Evolutionary conservation across 441 rosid species (phyloP).

Genomic region (Geranium incanum): DNA sequence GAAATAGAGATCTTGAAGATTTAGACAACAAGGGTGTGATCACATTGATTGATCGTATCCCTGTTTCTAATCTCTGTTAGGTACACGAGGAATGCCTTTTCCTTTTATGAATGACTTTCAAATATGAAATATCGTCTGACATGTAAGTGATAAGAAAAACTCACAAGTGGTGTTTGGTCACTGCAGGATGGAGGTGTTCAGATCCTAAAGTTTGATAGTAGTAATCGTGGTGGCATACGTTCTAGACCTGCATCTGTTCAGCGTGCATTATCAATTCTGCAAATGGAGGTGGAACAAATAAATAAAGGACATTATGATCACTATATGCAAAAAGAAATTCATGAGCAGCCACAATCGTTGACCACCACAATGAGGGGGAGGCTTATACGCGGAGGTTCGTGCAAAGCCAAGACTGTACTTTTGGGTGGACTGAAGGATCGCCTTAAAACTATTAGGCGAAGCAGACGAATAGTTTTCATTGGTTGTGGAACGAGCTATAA

Average conservation of each 20-base stretch:
- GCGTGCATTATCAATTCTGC: conserved; percentile 83
- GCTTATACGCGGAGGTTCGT: conserved; percentile 79
- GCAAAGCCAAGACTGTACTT: conserved; percentile 73
- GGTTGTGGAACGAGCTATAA: conserved; percentile 98
- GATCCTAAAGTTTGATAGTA: conserved; percentile 66
- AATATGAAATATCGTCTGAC: neutral
- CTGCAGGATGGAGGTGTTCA: conserved; percentile 80
- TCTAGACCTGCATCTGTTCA: conserved; percentile 81
- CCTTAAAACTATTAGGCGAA: conserved; percentile 77
- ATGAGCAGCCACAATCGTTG: conserved; percentile 91
- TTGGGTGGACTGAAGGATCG: conserved; percentile 94
- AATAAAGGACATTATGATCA: conserved; percentile 80
- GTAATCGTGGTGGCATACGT: conserved; percentile 36
- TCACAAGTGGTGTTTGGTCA: conserved; percentile 14
- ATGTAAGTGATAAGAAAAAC: neutral
- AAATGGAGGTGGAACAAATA: conserved; percentile 97
- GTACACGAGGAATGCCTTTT: neutral
- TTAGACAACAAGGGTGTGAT: too few species aligned
- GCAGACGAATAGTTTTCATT: conserved; percentile 74
- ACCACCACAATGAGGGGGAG: conserved; percentile 94
- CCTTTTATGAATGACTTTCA: neutral
- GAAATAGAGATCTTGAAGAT: too few species aligned
- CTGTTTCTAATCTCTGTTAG: neutral
- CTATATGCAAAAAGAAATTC: conserved; percentile 97
- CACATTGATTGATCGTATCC: too few species aligned